Percentiles rank a stretch among this genome's conserved stretches.
These are phyloP conservation scores for Tolypocladium tundrense DNA, from an alignment of 2,329 filamentous ascomycete species.

Conservation along the genomic window DNA sequence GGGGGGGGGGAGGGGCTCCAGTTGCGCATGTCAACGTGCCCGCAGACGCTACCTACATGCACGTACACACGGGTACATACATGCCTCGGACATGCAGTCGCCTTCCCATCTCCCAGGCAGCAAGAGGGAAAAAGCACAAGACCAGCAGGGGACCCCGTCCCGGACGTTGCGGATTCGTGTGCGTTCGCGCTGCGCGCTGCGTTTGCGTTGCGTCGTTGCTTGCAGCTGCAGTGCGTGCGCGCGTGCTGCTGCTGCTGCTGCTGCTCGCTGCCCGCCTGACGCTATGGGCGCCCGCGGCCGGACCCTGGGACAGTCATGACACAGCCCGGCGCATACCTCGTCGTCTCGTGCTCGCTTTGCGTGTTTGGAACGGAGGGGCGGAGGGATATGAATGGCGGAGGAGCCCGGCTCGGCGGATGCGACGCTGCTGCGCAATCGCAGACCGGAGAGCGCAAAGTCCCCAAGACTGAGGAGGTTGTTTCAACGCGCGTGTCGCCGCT, in stretches of 20 bases:
- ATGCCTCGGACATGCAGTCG: not conserved
- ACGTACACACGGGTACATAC: not conserved
- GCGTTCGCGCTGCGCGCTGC: no score
- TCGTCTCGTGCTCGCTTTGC: not conserved
- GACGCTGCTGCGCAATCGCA: not conserved
- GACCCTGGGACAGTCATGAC: not conserved
- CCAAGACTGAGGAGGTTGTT: not conserved
- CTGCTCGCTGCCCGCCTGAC: not conserved
- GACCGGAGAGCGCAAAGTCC: not conserved
- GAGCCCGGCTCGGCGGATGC: not conserved
- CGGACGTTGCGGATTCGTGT: no score
- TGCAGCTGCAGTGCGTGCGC: not conserved
- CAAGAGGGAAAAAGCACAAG: not conserved
- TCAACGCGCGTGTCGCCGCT: not conserved
- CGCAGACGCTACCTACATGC: not conserved
- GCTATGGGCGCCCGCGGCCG: not conserved
- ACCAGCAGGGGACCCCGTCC: not conserved
- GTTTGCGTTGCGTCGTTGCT: no score
- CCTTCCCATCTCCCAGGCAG: no score
- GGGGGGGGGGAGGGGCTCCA: no score
- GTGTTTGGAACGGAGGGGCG: not conserved
- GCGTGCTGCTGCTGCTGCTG: not conserved
- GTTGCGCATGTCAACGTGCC: not conserved
- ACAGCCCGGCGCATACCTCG: not conserved
- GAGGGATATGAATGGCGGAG: not conserved